Conservation (phyloP, 1,139 yeast species). For the Debaryomyces psychrophilus region DNA sequence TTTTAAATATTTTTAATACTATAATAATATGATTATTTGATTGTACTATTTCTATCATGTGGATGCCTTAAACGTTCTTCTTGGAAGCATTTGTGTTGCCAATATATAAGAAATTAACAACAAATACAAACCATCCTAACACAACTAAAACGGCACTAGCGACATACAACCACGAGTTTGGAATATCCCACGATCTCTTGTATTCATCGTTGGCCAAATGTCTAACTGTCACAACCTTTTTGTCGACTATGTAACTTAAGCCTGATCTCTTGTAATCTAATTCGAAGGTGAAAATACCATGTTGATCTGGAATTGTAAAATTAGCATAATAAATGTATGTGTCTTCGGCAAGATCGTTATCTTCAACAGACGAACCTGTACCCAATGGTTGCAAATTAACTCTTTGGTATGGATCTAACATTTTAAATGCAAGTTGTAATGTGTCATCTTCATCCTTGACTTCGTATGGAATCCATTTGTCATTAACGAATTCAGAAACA, state of each 20-base stretch:
- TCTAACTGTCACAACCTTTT: constrained; percentile 78
- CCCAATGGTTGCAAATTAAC: constrained; percentile 55
- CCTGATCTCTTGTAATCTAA: constrained; percentile 85
- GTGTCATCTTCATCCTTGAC: constrained; percentile 50
- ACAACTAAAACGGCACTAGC: constrained; percentile 72
- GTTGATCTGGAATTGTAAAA: constrained; percentile 89
- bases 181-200: constrained; percentile 89
- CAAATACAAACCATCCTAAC: constrained; percentile 74
- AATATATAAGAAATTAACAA: constrained; percentile 62
- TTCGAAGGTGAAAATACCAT: constrained; percentile 91
- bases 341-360: constrained; percentile 34
- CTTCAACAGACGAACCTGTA: constrained; percentile 40
- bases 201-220: constrained; percentile 96
- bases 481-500: constrained; percentile 62
- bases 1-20: not conserved
- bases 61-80: constrained; percentile 30
- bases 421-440: constrained; percentile 79
- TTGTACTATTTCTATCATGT: constrained; percentile 5
- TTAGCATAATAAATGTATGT: constrained; percentile 37
- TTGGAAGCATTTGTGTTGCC: constrained; percentile 34
- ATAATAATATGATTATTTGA: not conserved
- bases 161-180: constrained; percentile 91
- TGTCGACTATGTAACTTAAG: constrained; percentile 63
- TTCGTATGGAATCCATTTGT: constrained; percentile 70
- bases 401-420: constrained; percentile 96